Base-by-base conservation (phyloP, 2,329 filamentous ascomycete genomes). In the Dothideomycetidae sp. region DNA sequence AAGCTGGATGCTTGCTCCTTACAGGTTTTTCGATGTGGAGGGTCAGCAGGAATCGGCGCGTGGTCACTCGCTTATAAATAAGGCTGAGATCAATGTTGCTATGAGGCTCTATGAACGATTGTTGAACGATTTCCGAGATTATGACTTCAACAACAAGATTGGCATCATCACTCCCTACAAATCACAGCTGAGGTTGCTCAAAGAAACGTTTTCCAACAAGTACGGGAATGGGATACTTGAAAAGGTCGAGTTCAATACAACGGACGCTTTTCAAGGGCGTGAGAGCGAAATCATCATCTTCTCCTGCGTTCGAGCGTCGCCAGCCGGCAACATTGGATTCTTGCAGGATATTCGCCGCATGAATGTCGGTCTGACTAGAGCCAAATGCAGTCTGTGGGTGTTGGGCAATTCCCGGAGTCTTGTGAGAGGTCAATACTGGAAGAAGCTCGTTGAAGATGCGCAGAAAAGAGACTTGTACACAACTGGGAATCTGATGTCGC, bases 131-230 rank as follows among this genome's bases (percentile, higher is more conserved):
- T 88, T 58, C 42, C 47, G 79, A 46, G 62, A 67, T 3, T 73
- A 72, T 44, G 74, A 92, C 49, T 75, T 90, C 48, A 72, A 69
- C 28, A 75, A 81, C 44, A 93, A 93, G 54, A 80, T 98, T 39
- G 90, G 90, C 48, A 88, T 98, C 56, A 98, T 98, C 54, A 96
- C 92, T 1, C 90, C 88, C 0, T 98, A 98, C 61, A 98, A 96
- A 56, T 85, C 84, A 13, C 90, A 98, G 56, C 64, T 98, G 10
- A 74, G 70, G 40, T 78, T 85, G 55, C 67, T 98, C 41, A 85
- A 81, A 45, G 66, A 68, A 32, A 75, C 77, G 2, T 98, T 98
- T 56, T 62, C 67, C 5, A 63, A 69, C 10, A 68, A 67, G 30
- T 96, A 81, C 51, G 85, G 88, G 23, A 73, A 81, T 3, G 60